Conservation (phyloP, 805 yeast genomes). For the Ogataea pilisensis region DNA sequence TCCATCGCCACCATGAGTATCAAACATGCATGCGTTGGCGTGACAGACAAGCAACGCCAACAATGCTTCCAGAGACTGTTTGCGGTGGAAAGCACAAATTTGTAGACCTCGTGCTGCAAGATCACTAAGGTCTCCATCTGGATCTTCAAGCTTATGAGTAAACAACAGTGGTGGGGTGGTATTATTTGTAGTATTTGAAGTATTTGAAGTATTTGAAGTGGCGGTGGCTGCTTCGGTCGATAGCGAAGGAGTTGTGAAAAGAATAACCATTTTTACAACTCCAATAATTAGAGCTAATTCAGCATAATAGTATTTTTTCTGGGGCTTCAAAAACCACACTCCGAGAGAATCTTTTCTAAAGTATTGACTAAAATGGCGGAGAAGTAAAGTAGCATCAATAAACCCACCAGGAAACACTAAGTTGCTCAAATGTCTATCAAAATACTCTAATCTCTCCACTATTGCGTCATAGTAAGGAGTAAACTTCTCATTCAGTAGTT, state of each 20-base stretch:
- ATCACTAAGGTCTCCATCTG: conserved; percentile 5
- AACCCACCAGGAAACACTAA: conserved; percentile 8
- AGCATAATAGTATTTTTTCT: conserved; percentile 8
- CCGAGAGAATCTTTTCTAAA: conserved; percentile 10
- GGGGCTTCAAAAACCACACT: conserved; percentile 9
- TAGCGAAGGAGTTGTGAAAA: too few species aligned
- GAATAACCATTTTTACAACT: conserved; percentile 7
- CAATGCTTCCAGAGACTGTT: conserved; percentile 15
- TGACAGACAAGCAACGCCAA: conserved; percentile 11
- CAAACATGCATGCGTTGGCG: conserved; percentile 4
- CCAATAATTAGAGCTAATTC: conserved; percentile 16
- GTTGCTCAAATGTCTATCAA: conserved; percentile 12
- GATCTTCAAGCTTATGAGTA: conserved; percentile 2
- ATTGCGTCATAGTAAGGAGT: conserved; percentile 18
- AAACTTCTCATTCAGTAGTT: conserved; percentile 4
- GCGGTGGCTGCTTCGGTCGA: too few species aligned
- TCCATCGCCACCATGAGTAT: conserved; percentile 12
- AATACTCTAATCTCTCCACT: conserved; percentile 19
- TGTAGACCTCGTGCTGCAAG: conserved; percentile 6
- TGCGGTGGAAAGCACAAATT: conserved; percentile 10
- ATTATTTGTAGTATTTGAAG: not conserved
- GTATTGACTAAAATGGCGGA: conserved; percentile 7
- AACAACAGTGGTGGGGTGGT: not conserved
- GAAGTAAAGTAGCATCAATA: conserved; percentile 10
- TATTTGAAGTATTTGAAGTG: too few species aligned